phyloP scores from a whole-genome alignment of 495 filamentous ascomycete genomes.

The Aspergillus avenaceus region DNA sequence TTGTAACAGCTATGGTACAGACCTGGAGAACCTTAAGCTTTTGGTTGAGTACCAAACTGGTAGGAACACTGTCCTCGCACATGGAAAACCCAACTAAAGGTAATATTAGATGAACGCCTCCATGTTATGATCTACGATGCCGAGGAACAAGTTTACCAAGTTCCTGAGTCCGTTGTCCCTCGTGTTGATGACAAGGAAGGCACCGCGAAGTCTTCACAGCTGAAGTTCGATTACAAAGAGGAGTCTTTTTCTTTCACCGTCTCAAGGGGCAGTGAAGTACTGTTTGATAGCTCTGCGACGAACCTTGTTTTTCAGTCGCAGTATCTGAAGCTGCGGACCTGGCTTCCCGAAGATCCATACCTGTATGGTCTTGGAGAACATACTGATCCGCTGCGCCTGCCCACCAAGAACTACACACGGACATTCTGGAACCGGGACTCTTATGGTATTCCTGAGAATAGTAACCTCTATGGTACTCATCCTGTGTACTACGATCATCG shows the following conservation, averaged over 20 bases:
- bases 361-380: conserved; percentile 82
- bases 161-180: conserved; percentile 67
- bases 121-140: conserved; percentile 81
- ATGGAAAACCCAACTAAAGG: not conserved
- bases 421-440: conserved; percentile 80
- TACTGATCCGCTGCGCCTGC: conserved; percentile 66
- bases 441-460: conserved; percentile 58
- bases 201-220: conserved; percentile 24
- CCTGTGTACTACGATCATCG: conserved; percentile 84
- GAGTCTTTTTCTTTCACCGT: conserved; percentile 77
- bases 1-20: conserved; percentile 69
- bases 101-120: conserved; percentile 58
- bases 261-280: conserved; percentile 57
- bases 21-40: conserved; percentile 61
- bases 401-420: conserved; percentile 69
- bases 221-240: conserved; percentile 62
- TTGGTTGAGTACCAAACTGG: conserved; percentile 73
- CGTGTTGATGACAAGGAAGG: conserved; percentile 42
- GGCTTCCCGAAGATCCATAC: conserved; percentile 61
- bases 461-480: conserved; percentile 82
- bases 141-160: conserved; percentile 70
- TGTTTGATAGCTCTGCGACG: conserved; percentile 73
- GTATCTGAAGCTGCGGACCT: conserved; percentile 68
- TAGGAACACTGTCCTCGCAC: conserved; percentile 30
- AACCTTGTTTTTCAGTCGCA: conserved; percentile 74